phyloP scores from a whole-genome alignment of 768 basidiomycete species.

The Lactarius vividus region DNA sequence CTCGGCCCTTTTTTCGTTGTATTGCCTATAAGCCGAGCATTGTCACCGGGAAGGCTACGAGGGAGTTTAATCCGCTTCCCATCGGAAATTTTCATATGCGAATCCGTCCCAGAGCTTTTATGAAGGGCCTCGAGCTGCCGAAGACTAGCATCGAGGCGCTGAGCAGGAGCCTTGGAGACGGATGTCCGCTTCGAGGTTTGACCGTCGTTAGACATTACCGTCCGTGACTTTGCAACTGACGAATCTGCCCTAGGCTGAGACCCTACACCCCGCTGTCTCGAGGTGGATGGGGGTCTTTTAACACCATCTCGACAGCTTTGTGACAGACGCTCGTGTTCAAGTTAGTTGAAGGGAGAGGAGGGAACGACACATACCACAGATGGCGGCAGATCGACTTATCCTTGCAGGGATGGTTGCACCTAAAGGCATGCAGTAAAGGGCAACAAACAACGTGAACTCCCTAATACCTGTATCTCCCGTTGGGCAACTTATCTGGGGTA shows the following conservation, averaged over 20 bases:
- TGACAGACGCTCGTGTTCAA: background rate
- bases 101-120: slow-evolving; percentile 18
- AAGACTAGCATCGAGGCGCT: slow-evolving; percentile 10
- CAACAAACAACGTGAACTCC: background rate
- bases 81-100: slow-evolving; percentile 18
- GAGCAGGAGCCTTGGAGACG: slow-evolving; percentile 1
- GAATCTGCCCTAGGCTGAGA: slow-evolving; percentile 4
- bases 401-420: slow-evolving; percentile 80
- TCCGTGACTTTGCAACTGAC: slow-evolving; percentile 7
- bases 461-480: slow-evolving; percentile 57
- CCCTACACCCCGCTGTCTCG: slow-evolving; percentile 34
- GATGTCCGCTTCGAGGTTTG: background rate
- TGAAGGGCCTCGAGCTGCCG: slow-evolving; percentile 26
- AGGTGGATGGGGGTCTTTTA: slow-evolving; percentile 45
- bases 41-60: background rate
- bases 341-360: background rate
- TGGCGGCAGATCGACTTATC: slow-evolving; percentile 75
- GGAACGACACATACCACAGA: slow-evolving; percentile 51
- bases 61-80: slow-evolving; percentile 24
- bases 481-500: slow-evolving; percentile 44
- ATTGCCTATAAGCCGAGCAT: background rate
- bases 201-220: background rate
- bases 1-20: slow-evolving; percentile 31
- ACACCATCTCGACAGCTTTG: slow-evolving; percentile 75
- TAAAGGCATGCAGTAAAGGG: slow-evolving; percentile 30